Evolutionary conservation across 805 yeast species (phyloP).

Genomic region (Candida coleopterorum): DNA sequence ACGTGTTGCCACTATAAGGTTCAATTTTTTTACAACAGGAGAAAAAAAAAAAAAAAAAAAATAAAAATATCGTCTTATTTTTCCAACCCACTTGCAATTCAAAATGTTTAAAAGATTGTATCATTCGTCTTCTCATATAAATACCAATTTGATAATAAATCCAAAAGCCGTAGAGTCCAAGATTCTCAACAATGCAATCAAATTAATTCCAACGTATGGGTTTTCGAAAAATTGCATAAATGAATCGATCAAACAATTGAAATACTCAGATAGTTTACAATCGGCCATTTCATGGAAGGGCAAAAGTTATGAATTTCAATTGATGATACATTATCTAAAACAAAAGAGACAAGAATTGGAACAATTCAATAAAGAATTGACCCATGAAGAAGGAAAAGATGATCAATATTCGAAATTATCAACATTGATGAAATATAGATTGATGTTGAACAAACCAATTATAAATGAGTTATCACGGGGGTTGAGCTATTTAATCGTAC

Average conservation of each 20-base stretch:
- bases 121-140: conserved; percentile 34
- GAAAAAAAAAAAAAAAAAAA: too few relatives aligned
- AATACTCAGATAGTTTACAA: conserved; percentile 49
- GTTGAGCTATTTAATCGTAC: conserved; percentile 58
- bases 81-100: too few relatives aligned
- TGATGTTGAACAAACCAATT: conserved; percentile 47
- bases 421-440: conserved; percentile 44
- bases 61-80: too few relatives aligned
- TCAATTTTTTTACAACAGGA: too few relatives aligned
- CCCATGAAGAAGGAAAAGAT: conserved; percentile 24
- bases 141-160: conserved; percentile 30
- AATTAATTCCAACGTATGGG: conserved; percentile 48
- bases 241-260: conserved; percentile 43
- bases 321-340: conserved; percentile 50
- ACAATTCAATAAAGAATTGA: conserved; percentile 23
- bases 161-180: conserved; percentile 32
- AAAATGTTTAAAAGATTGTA: conserved; percentile 14
- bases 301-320: conserved; percentile 49
- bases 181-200: conserved; percentile 34
- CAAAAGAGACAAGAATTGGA: conserved; percentile 35
- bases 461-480: conserved; percentile 43
- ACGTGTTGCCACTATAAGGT: too few relatives aligned
- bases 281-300: conserved; percentile 37
- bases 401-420: conserved; percentile 39
- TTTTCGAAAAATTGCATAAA: conserved; percentile 45